Percentiles rank a stretch among this genome's conserved stretches.
Conservation (phyloP, 495 filamentous ascomycete species). For the Durotheca rogersii region DNA sequence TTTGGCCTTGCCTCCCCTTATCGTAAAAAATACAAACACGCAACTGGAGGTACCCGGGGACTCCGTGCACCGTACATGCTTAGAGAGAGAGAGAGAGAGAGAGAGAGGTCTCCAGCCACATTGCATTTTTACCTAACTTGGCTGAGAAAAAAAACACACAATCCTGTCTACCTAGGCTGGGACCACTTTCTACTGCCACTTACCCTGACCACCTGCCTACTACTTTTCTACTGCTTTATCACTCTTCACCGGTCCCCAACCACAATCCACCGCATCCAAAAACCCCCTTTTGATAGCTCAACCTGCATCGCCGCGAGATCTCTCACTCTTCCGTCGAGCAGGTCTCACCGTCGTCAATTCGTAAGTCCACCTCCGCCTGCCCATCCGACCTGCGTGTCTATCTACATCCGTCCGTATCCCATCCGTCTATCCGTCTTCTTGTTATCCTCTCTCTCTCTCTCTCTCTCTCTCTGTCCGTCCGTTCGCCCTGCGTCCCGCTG, state of each 20-base stretch:
- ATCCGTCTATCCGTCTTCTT: neutral
- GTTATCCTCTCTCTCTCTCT: neutral
- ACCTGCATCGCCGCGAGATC: slow-evolving; percentile 35
- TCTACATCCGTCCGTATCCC: neutral
- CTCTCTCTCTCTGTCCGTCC: neutral
- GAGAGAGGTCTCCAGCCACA: slow-evolving; percentile 28
- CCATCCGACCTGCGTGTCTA: neutral
- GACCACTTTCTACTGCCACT: too few species aligned
- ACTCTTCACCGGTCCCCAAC: slow-evolving; percentile 39
- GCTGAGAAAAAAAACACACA: slow-evolving; percentile 21
- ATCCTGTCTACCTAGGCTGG: too few species aligned
- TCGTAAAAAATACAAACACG: too few species aligned
- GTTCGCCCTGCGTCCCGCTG: neutral
- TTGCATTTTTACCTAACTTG: slow-evolving; percentile 43
- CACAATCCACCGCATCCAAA: slow-evolving; percentile 31
- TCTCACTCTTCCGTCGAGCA: slow-evolving; percentile 42
- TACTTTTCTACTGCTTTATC: slow-evolving; percentile 20
- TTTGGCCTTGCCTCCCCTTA: too few species aligned
- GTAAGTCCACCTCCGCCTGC: slow-evolving; percentile 26
- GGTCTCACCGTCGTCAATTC: slow-evolving; percentile 39
- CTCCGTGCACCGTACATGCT: neutral
- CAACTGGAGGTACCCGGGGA: too few species aligned
- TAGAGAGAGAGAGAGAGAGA: too few species aligned
- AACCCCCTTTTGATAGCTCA: slow-evolving; percentile 35
- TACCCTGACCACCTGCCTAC: slow-evolving; percentile 3